Base-by-base conservation (phyloP, 768 basidiomycete species). In the Leucocoprinus leucothites region DNA sequence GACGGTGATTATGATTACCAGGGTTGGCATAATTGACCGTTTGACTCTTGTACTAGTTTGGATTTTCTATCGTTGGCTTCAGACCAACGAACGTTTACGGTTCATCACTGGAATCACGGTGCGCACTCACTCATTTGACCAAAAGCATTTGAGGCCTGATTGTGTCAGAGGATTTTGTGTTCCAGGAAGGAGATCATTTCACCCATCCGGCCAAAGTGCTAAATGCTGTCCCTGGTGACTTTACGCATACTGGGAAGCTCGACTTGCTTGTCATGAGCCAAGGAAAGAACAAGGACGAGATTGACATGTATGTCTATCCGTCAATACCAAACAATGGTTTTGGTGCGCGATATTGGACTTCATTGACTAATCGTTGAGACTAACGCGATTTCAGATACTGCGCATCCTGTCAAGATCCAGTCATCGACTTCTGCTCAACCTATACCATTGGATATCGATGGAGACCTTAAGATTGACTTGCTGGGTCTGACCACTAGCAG, bases 181-280 rank as follows among this genome's bases (percentile, higher is more conserved):
- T 85, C 63, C 62, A 74, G 57, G 74, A 76, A 50, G 73, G 81
- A 3, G 67, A 72, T 5, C 69, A 79, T 6, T 76, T 90, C 61
- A 75, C 69, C 49, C 86, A 90, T 71, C 69, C 80, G 6, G 60
- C 67, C 24, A 76, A 74, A 26, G 76, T 97, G 19, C 72, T 82
- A 57, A 97, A 97, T 65, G 86, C 95, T 48, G 82, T 98, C 9
- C 94, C 95, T 0, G 92, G 91, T 19, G 97, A 99, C 71, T 97
- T 89, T 65, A 89, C 94, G 22, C 89, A 94, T 64, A 89, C 94
- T 54, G 97, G 97, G 26, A 86, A 83, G 62, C 78, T 98, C 3
- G 97, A 98, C 69, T 65, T 97, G 1, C 82, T 98, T 1, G 82
- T 98, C 44, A 94, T 98, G 90, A 82, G 86, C 41, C 75, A 84